Percentiles rank a stretch among this genome's conserved stretches.
Evolutionary conservation across 805 yeast species (phyloP).

Genomic region (Pichia nakasei): DNA sequence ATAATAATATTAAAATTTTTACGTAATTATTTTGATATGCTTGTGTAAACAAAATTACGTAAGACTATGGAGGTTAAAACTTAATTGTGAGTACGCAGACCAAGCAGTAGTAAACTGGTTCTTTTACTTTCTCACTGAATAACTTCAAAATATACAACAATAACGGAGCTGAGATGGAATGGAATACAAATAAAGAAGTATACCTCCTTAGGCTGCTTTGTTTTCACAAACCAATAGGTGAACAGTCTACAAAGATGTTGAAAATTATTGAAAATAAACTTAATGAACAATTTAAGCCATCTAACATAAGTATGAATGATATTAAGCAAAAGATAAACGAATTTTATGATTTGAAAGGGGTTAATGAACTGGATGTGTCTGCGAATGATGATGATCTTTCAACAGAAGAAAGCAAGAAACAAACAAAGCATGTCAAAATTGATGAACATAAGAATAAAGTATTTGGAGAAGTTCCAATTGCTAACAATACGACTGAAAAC

Average conservation of each 20-base stretch:
- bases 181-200: constrained; percentile 19
- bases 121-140: too few relatives aligned
- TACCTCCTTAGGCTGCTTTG: constrained; percentile 19
- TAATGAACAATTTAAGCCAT: constrained; percentile 14
- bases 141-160: too few relatives aligned
- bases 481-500: not conserved
- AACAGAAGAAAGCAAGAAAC: not conserved
- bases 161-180: too few relatives aligned
- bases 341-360: constrained; percentile 23
- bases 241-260: constrained; percentile 10
- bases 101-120: too few relatives aligned
- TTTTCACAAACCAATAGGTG: constrained; percentile 25
- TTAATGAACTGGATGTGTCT: constrained; percentile 17
- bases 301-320: constrained; percentile 9
- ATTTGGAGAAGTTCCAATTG: not conserved
- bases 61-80: too few relatives aligned
- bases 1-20: too few relatives aligned
- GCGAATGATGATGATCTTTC: not conserved
- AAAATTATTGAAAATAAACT: constrained; percentile 13
- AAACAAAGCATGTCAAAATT: constrained; percentile 3
- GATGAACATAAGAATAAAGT: constrained; percentile 8
- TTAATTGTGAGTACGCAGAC: too few relatives aligned
- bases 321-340: constrained; percentile 15
- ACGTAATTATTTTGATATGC: too few relatives aligned
- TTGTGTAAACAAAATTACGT: too few relatives aligned